A percentile compares a stretch with the other conserved stretches of the same genome.
These are phyloP conservation scores for Panicum hallii DNA, from an alignment of 202 grass and related monocot species.

Conservation along the genomic window DNA sequence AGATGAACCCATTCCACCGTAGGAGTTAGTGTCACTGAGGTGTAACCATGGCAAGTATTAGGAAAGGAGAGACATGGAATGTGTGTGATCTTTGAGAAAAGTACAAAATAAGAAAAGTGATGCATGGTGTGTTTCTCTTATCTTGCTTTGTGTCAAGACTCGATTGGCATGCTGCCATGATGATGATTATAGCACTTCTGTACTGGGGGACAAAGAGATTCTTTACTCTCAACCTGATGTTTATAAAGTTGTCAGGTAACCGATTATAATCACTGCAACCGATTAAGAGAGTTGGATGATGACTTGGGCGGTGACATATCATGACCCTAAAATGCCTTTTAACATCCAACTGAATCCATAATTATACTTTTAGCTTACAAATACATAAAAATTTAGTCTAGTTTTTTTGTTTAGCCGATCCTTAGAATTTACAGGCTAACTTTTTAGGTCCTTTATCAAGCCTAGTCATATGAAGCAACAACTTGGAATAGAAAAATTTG, in stretches of 20 bases:
- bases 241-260: constrained; percentile 27
- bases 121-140: constrained; percentile 49
- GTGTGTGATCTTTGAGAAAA: constrained; percentile 51
- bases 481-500: background rate
- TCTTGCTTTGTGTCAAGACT: constrained; percentile 45
- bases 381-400: background rate
- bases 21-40: constrained; percentile 38
- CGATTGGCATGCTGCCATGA: constrained; percentile 27
- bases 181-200: constrained; percentile 33
- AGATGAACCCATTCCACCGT: constrained; percentile 40
- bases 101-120: background rate
- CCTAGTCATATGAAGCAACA: background rate
- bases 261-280: background rate
- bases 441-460: background rate
- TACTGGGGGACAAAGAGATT: constrained; percentile 19
- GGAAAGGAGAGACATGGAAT: constrained; percentile 47
- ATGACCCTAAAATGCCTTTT: background rate
- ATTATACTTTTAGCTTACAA: background rate
- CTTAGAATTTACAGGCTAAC: background rate
- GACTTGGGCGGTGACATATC: background rate
- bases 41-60: constrained; percentile 33
- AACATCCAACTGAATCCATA: background rate
- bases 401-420: background rate
- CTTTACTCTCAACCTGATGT: constrained; percentile 39
- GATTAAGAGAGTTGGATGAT: background rate